Evolutionary conservation across 2,329 filamentous ascomycete genomes (phyloP).

Genomic region (Diaporthe nobilis): DNA sequence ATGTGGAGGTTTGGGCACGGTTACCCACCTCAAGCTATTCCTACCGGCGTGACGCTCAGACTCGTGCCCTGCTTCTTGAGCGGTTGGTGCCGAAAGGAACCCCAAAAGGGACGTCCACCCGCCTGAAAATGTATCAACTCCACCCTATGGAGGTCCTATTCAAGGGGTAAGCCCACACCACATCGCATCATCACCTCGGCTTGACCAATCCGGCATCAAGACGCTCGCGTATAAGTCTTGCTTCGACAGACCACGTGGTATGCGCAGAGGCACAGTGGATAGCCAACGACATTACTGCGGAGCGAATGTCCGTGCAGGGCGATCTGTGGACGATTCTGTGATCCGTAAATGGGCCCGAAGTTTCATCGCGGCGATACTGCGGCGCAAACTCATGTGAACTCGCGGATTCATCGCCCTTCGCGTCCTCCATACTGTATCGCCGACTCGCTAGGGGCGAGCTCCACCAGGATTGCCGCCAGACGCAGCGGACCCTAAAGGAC

Average conservation of each 20-base stretch:
- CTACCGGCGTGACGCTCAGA: not conserved
- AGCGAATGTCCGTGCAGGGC: not conserved
- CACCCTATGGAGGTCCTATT: not conserved
- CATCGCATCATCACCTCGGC: conserved; percentile 1
- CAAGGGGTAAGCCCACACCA: not conserved
- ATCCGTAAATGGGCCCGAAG: not conserved
- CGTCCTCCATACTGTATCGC: not conserved
- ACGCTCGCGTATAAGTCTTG: not conserved
- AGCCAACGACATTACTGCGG: not conserved
- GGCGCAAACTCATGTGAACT: not conserved
- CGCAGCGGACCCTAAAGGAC: not conserved
- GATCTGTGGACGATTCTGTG: not conserved
- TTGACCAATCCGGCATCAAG: not conserved
- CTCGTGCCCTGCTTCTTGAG: not conserved
- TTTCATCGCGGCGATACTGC: conserved; percentile 7
- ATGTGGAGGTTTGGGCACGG: not conserved
- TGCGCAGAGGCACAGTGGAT: not conserved
- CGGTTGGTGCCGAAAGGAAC: not conserved
- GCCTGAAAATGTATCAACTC: not conserved
- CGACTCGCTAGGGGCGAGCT: not conserved
- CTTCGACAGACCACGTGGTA: not conserved
- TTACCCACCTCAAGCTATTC: not conserved
- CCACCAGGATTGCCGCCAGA: not conserved
- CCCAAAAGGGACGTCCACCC: not conserved
- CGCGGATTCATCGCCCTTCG: not conserved